A percentile compares a stretch with the other conserved stretches of the same genome.
These are phyloP conservation scores for Exophiala alcalophila DNA, from an alignment of 2,329 filamentous ascomycete genomes.

Conservation along the genomic window DNA sequence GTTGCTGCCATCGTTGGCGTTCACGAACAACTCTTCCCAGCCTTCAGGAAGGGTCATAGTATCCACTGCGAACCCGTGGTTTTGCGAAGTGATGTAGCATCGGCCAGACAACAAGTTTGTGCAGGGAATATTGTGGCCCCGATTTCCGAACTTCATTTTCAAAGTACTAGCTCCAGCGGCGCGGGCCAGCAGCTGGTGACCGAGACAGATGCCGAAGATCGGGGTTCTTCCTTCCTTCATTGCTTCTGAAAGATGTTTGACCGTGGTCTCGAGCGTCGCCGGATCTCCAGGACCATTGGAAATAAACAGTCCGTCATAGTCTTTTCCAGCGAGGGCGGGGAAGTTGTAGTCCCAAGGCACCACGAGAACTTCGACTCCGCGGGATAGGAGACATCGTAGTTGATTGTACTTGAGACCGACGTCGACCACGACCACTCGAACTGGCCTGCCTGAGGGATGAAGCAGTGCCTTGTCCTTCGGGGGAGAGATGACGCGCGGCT, in stretches of 20 bases:
- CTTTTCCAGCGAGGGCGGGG: constrained; percentile 67
- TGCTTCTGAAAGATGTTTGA: constrained; percentile 73
- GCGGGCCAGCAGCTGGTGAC: constrained; percentile 86
- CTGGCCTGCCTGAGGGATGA: constrained; percentile 80
- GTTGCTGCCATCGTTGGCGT: constrained; percentile 97
- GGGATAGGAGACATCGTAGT: constrained; percentile 82
- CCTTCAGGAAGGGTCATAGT: constrained; percentile 68
- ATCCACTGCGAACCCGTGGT: constrained; percentile 95
- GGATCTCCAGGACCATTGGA: constrained; percentile 98
- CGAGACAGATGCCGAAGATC: constrained; percentile 93
- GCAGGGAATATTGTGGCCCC: constrained; percentile 97
- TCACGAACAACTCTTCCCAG: constrained; percentile 95
- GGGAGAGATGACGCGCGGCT: constrained; percentile 81
- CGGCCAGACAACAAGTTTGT: constrained; percentile 92
- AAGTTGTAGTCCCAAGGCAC: constrained; percentile 97
- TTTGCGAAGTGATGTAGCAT: constrained; percentile 98
- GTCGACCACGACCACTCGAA: constrained; percentile 89
- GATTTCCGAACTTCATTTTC: constrained; percentile 99
- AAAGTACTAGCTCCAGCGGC: constrained; percentile 79
- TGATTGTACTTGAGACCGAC: constrained; percentile 99
- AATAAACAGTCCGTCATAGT: constrained; percentile 95
- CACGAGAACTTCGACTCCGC: constrained; percentile 90
- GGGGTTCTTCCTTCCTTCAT: constrained; percentile 77
- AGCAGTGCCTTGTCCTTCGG: constrained; percentile 67
- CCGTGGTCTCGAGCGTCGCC: constrained; percentile 74